Base-by-base conservation (phyloP, 192 early-diverging fungal genomes). In the Gigaspora rosea region DNA sequence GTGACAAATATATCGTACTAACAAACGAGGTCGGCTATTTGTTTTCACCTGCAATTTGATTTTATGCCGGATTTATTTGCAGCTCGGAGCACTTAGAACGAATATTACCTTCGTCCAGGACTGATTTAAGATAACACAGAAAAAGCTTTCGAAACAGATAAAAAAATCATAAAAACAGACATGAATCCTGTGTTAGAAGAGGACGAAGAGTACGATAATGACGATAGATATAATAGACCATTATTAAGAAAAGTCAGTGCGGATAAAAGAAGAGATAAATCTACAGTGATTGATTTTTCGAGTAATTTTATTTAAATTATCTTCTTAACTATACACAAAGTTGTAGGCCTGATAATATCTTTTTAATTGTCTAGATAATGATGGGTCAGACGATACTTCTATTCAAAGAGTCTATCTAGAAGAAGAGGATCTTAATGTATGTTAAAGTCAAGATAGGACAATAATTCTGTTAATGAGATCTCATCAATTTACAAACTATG, bases 361-460 rank as follows among this genome's bases (percentile, higher is more conserved):
- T 54, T n/a, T 56, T 5, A 56, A 27, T 56, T 56, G 0, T 18
- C 4, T 56, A 13, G 15, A 18, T 15, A 4, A 5, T 15, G 18
- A 5, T 15, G 18, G 52, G 52, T 5, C 4, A 15, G 4, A n/a
- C 0, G 52, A 56, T 56, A 56, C 54, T 58, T 74, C 35, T 46
- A 49, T 18, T 9, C 83, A 85, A 65, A 75, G 69, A 33, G 79
- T 94, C 22, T 85, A 88, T 71, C 75, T 94, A 47, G 87, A 89
- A 13, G 93, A 94, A 58, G 93, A 94, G 65, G 93, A 91, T 73
- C 82, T 93, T 47, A 81, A 82, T 58, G 80, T 88, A 74, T 65
- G 79, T 71, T 51, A 78, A 16, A 3, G 36, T 9, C 58, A 16
- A 18, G 63, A 6, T 41, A 27, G 27, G 27, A 41, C 2, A 41